These are phyloP conservation scores for Capsicum rhomboideum DNA, from an alignment of 257 asterid genomes.

Conservation along the genomic window DNA sequence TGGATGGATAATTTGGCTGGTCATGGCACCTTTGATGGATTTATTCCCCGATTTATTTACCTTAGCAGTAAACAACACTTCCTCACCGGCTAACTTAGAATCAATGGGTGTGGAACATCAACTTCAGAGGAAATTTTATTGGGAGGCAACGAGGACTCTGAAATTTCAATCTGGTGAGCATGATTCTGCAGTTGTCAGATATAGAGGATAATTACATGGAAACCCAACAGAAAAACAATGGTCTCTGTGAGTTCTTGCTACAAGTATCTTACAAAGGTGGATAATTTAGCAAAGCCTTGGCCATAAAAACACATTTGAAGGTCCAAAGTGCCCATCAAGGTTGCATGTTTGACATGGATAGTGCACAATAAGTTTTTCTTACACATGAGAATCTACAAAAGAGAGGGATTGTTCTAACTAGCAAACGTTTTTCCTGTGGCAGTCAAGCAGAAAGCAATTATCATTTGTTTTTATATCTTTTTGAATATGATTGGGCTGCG, in stretches of 20 bases:
- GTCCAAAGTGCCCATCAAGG: not conserved
- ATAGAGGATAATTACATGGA: not conserved
- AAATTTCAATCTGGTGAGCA: not conserved
- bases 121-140: not conserved
- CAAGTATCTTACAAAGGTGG: not conserved
- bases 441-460: not conserved
- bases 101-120: not conserved
- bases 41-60: not conserved
- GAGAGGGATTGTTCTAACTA: not conserved
- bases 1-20: not conserved
- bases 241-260: not conserved
- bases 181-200: not conserved
- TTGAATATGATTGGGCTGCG: not conserved
- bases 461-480: not conserved
- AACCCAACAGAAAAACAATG: not conserved
- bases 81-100: not conserved
- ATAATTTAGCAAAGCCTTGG: not conserved
- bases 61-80: not conserved
- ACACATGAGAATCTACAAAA: not conserved
- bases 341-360: not conserved
- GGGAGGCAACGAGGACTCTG: not conserved
- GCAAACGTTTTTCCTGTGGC: not conserved
- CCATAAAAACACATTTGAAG: not conserved
- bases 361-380: not conserved
- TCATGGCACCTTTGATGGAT: not conserved